These are phyloP conservation scores for Chlamydomonas asymmetrica DNA, from an alignment of 139 green algal genomes.

Conservation along the genomic window DNA sequence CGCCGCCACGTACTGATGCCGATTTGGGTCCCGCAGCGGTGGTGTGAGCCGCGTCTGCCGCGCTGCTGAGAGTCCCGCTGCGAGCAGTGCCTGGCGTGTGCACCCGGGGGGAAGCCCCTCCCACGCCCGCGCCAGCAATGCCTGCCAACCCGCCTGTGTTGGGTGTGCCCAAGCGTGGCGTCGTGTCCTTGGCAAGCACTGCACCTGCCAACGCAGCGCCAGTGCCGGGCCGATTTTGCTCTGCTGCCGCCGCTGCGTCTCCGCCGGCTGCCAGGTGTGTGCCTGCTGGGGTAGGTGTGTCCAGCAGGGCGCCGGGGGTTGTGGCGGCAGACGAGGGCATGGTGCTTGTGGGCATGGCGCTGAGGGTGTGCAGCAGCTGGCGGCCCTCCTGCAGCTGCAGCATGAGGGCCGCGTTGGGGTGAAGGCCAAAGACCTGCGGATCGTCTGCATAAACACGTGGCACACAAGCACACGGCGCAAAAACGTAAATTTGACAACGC, in stretches of 20 bases:
- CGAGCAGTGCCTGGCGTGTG: no score
- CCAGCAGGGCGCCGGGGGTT: neutral
- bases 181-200: neutral
- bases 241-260: constrained; percentile 36
- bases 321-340: neutral
- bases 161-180: no score
- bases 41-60: neutral
- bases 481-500: no score
- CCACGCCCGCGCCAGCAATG: no score
- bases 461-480: no score
- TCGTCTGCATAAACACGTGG: constrained; percentile 52
- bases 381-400: constrained; percentile 56
- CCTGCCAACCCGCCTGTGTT: no score
- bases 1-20: neutral
- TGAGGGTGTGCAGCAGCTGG: constrained; percentile 51
- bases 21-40: neutral
- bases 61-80: neutral
- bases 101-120: no score
- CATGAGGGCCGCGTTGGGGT: constrained; percentile 76
- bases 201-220: neutral
- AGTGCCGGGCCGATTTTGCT: neutral
- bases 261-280: neutral
- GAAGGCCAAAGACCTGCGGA: constrained; percentile 82
- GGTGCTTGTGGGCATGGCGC: constrained; percentile 65
- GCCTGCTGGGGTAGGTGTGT: neutral